Evolutionary conservation across 164 flowering plant genomes (phyloP).

Genomic region (Stephania yunnanensis): DNA sequence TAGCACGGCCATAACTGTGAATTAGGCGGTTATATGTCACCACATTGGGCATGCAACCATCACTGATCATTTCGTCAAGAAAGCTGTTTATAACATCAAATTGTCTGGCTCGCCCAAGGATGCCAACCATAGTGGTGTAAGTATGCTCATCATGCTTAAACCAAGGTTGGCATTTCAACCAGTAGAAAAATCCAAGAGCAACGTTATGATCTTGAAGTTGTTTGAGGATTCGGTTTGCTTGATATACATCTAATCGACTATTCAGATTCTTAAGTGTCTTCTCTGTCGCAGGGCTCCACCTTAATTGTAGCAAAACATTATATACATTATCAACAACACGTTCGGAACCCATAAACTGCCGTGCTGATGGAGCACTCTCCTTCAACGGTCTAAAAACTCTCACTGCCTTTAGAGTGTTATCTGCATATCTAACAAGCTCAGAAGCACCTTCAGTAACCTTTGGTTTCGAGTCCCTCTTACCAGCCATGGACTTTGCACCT

Average conservation of each 20-base stretch:
- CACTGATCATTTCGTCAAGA: constrained; percentile 78
- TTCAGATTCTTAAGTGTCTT: constrained; percentile 56
- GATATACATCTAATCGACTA: constrained; percentile 64
- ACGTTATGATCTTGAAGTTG: constrained; percentile 65
- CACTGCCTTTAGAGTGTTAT: constrained; percentile 23
- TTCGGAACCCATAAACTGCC: constrained; percentile 30
- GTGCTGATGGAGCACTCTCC: constrained; percentile 24
- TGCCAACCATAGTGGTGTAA: constrained; percentile 95
- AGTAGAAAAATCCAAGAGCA: constrained; percentile 81
- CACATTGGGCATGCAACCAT: constrained; percentile 84
- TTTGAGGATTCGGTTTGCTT: constrained; percentile 90
- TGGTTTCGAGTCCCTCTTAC: constrained; percentile 26
- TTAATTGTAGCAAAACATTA: constrained; percentile 38
- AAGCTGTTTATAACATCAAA: constrained; percentile 59
- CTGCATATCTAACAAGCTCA: constrained; percentile 4
- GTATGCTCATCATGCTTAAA: constrained; percentile 95
- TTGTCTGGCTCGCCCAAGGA: constrained; percentile 79
- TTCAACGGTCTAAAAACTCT: constrained; percentile 27
- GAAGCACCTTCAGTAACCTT: constrained; percentile 17
- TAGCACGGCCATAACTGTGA: constrained; percentile 94
- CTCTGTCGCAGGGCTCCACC: constrained; percentile 81
- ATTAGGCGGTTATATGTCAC: constrained; percentile 94
- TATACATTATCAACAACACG: constrained; percentile 43
- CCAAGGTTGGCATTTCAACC: constrained; percentile 69
- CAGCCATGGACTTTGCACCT: constrained; percentile 23